Percentiles rank a stretch among this genome's conserved stretches.
phyloP scores from a whole-genome alignment of 2,329 filamentous ascomycete genomes.

The Aspergillus sp. region DNA sequence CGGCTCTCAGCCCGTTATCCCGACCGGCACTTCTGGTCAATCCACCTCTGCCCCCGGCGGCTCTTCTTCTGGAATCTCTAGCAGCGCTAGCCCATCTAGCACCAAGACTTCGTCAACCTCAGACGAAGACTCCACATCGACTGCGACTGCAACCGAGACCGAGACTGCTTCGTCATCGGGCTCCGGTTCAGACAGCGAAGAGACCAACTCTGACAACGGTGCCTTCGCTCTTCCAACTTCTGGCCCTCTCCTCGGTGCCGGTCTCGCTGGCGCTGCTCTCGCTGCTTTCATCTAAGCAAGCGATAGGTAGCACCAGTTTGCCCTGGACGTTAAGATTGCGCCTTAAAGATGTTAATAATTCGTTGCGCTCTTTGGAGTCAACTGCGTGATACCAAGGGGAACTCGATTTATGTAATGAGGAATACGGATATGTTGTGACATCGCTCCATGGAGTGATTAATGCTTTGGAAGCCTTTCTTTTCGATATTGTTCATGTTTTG shows the following conservation, averaged over 20 bases:
- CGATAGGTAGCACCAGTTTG: neutral
- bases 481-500: slow-evolving; percentile 14
- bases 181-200: slow-evolving; percentile 12
- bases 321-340: neutral
- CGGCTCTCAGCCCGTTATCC: slow-evolving; percentile 9
- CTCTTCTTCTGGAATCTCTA: slow-evolving; percentile 3
- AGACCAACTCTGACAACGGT: slow-evolving; percentile 26
- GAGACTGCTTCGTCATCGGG: slow-evolving; percentile 13
- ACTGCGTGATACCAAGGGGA: neutral
- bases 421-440: slow-evolving; percentile 14
- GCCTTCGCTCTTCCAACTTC: slow-evolving; percentile 38
- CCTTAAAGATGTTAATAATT: neutral
- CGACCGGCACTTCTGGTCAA: slow-evolving; percentile 1
- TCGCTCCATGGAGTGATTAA: slow-evolving; percentile 13
- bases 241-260: slow-evolving; percentile 36
- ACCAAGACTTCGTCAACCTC: slow-evolving; percentile 6
- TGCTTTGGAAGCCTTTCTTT: slow-evolving; percentile 11
- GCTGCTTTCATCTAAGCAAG: slow-evolving; percentile 43
- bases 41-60: neutral
- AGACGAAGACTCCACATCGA: slow-evolving; percentile 16
- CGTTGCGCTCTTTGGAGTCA: neutral
- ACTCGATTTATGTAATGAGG: slow-evolving; percentile 13
- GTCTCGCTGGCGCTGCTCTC: slow-evolving; percentile 42
- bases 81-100: slow-evolving; percentile 5
- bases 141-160: neutral